Evolutionary conservation across 495 filamentous ascomycete species (phyloP).

Genomic region (Lasiosphaeriaceae sp.): DNA sequence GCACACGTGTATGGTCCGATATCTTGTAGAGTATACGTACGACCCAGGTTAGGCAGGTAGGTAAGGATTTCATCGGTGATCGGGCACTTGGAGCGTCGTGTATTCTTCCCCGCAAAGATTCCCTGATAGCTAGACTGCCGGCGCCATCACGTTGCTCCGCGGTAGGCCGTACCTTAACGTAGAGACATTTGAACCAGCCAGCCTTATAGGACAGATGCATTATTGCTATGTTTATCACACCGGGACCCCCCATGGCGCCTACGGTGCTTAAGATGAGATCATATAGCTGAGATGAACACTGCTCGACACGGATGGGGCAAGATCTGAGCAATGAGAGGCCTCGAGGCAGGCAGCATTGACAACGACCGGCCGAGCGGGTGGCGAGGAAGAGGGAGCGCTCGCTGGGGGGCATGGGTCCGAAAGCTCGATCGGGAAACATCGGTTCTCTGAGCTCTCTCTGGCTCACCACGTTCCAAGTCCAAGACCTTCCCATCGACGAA

Average conservation of each 20-base stretch:
- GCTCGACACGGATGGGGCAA: constrained; percentile 7
- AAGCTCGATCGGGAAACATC: constrained; percentile 18
- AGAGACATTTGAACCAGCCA: background rate
- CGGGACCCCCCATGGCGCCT: constrained; percentile 11
- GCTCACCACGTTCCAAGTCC: no score
- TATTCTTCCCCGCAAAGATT: constrained; percentile 2
- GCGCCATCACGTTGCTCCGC: background rate
- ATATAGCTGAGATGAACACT: constrained; percentile 13
- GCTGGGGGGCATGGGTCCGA: constrained; percentile 2
- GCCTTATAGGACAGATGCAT: constrained; percentile 18
- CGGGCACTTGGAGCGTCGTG: background rate
- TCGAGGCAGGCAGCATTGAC: constrained; percentile 14
- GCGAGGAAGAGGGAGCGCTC: constrained; percentile 3
- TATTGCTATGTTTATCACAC: constrained; percentile 17
- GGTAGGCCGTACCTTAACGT: background rate
- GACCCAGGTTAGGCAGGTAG: background rate
- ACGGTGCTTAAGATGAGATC: constrained; percentile 17
- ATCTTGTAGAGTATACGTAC: background rate
- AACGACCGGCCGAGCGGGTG: constrained; percentile 20
- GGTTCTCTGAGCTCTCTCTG: no score
- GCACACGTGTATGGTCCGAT: background rate
- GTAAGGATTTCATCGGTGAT: background rate
- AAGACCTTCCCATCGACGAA: no score
- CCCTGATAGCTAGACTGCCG: constrained; percentile 2
- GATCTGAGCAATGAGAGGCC: constrained; percentile 14